Evolutionary conservation across 306 rosid species (phyloP), one percentile per base, ranked within the genome.

Genomic region (Aeschynomene evenia): DNA sequence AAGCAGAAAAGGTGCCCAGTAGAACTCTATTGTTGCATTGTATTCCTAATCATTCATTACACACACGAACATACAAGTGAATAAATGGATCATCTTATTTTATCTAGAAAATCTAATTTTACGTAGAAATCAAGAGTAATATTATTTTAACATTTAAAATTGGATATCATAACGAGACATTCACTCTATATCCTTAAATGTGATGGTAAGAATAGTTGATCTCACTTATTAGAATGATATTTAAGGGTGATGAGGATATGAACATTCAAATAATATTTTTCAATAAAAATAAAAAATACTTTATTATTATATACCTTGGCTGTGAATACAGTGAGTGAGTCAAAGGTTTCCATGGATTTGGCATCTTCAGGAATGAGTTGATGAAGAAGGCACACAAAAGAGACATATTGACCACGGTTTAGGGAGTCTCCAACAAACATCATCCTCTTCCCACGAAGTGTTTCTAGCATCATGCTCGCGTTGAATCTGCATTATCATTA

Each of bases 1-100:
- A 0, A 95, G 84, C 62, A 95, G 95, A 79, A 95, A 91, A 10
- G 99, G 99, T 0, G 99, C 99, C 99, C 99, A 95, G 2, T 95
- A 95, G 84, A 91, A 95, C 87, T 95, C 99, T 10, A 95, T 85
- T n/a, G 97, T 95, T 2, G 97, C 89, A 58, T 91, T 95, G 81
- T 91, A 89, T 42, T 85, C 84, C 99, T 93, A 43, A 11, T 46
- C 11, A 21, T 51, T 46, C 11, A 21, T 51, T 20, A 24, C 9
- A 53, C 1, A 26, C 9, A 22, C 26, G 7, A 56, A 56, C 14
- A 15, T n/a, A n/a, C n/a, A n/a, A n/a, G n/a, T n/a, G n/a, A n/a
- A n/a, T n/a, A n/a, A n/a, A n/a, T n/a, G n/a, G n/a, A n/a, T n/a
- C n/a, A n/a, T n/a, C n/a, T n/a, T n/a, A n/a, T n/a, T n/a, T n/a